A percentile compares a stretch with the other conserved stretches of the same genome.
Conservation (phyloP, 495 filamentous ascomycete species). For the Daldinia concentrica region DNA sequence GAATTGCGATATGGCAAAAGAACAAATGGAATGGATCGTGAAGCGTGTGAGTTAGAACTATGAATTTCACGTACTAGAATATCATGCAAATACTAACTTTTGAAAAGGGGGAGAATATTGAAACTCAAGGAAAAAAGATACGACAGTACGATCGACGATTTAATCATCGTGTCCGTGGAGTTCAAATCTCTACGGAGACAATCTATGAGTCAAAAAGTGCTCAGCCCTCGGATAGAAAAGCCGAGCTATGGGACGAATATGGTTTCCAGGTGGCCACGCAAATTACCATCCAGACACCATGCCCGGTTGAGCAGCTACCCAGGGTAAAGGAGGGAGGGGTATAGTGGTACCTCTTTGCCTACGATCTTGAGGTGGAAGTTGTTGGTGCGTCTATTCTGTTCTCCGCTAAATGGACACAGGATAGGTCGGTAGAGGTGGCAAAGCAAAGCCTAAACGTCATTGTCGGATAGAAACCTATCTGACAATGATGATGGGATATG, state of each 20-base stretch:
- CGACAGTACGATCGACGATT: neutral
- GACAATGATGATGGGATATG: neutral
- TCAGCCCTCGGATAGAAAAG: neutral
- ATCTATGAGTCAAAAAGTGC: neutral
- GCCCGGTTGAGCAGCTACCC: neutral
- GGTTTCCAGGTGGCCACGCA: neutral
- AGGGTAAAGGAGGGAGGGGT: neutral
- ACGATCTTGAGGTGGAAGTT: conserved; percentile 2
- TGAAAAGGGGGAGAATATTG: neutral
- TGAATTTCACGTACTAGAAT: neutral
- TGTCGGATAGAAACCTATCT: neutral
- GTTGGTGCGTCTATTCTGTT: neutral
- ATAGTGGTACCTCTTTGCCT: neutral
- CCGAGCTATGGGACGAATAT: neutral
- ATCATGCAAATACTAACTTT: neutral
- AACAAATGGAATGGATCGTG: neutral
- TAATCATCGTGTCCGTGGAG: neutral
- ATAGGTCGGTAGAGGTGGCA: neutral
- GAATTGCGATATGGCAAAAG: neutral
- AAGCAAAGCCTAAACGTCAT: neutral
- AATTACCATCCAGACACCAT: neutral
- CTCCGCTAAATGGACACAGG: neutral
- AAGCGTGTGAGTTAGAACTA: conserved; percentile 1
- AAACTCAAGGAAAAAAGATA: neutral
- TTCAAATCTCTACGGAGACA: neutral